Evolutionary conservation across 2,329 filamentous ascomycete species (phyloP), one percentile per base, ranked within the genome.

Genomic region (Xylariaceae sp.): DNA sequence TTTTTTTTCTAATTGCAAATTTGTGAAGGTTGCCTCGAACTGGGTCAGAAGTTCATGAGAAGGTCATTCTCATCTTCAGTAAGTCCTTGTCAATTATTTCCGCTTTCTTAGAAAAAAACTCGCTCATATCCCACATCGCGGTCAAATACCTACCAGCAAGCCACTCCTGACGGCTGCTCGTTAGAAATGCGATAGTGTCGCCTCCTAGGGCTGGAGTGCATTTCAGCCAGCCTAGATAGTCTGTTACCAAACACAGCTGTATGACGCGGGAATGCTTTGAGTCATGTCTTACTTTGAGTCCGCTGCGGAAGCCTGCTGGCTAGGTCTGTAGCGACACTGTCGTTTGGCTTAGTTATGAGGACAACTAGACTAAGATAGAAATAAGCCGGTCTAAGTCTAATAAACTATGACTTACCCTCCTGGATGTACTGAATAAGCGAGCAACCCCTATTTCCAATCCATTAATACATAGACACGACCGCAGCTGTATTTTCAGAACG

Each of bases 61-160:
- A 48, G 16, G 17, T 42, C 3, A 48, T 45, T 40, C 52, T 63
- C 38, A 65, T 58, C 54, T 64, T 66, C 36, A 66, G 45, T 20
- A 60, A 56, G 33, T 66, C 59, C 8, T 49, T 53, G 47, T 61
- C 40, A 49, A 74, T 58, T 52, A 76, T 68, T 40, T 72, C 67
- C 3, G 68, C 57, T 50, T 71, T 65, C 54, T 63, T 67, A 1
- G 43, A 50, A 46, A 70, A 53, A 39, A 75, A 55, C 52, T 74
- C 69, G 10, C 62, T 59, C 67, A 76, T 67, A 52, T 76, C 71
- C 73, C 72, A 77, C 21, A 60, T 69, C n/a, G 52, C 61, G 46
- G 57, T 67, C 4, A 74, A 47, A 54, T 71, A 76, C 44, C 73
- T 59, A 1, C 69, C 72, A 2, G 60, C 62, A 17, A 77, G 54